Percentiles rank a stretch among this genome's conserved stretches.
Conservation (phyloP, 1,284 basidiomycete species). For the Neotropicomus parvogracilis region DNA sequence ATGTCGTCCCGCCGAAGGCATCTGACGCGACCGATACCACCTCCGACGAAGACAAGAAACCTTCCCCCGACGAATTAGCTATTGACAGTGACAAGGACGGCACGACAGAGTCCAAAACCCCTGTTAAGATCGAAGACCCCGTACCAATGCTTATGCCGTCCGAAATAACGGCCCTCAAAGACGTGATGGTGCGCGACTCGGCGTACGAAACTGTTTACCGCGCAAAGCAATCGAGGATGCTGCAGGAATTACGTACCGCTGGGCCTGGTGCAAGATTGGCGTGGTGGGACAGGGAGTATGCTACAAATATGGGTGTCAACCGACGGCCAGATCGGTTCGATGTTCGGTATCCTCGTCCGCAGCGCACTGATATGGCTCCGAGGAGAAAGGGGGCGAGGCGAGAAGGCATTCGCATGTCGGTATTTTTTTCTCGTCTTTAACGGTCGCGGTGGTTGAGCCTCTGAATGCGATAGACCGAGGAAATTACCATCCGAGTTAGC, state of each 20-base stretch:
- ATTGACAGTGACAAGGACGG: constrained; percentile 23
- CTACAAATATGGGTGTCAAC: constrained; percentile 20
- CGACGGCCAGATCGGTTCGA: constrained; percentile 54
- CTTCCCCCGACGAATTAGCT: constrained; percentile 4
- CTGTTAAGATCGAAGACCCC: constrained; percentile 26
- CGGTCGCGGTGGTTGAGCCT: not conserved
- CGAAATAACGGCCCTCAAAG: constrained; percentile 42
- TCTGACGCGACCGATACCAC: constrained; percentile 18
- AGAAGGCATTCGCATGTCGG: constrained; percentile 71
- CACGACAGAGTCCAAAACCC: constrained; percentile 13
- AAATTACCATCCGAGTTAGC: constrained; percentile 56
- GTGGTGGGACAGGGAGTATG: constrained; percentile 33
- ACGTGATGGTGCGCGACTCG: constrained; percentile 47
- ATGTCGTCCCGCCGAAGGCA: constrained; percentile 17
- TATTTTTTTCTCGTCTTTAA: constrained; percentile 19
- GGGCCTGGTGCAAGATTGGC: constrained; percentile 30
- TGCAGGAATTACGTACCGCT: constrained; percentile 25
- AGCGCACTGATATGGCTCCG: constrained; percentile 38
- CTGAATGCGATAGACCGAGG: constrained; percentile 48
- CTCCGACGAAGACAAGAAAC: constrained; percentile 28
- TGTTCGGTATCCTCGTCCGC: constrained; percentile 62
- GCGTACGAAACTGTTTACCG: constrained; percentile 41
- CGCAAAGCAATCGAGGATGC: constrained; percentile 29
- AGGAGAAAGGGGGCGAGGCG: constrained; percentile 56
- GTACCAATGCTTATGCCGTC: constrained; percentile 36